Evolutionary conservation across 352 stramenopile species (phyloP), one percentile per base, ranked within the genome.

Genomic region (Phytophthora cryptogea): DNA sequence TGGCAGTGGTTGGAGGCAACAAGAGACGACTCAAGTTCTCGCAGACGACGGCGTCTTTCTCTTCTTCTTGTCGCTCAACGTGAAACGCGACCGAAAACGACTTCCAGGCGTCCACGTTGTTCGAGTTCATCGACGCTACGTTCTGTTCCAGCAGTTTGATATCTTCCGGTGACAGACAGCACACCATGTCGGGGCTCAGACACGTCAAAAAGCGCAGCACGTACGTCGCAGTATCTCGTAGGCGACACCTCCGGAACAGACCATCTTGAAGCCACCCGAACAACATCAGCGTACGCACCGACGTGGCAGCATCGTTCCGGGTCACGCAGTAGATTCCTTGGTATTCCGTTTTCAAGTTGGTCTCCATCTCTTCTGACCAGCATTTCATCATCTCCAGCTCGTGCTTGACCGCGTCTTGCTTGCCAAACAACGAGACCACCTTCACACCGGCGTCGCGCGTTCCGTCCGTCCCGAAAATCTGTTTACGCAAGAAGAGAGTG

Each of bases 141-240:
- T 57, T 53, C 33, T 27, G 35, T 37, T 86, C 36, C 14, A 86
- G 33, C 5, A 56, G 14, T 4, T 50, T 13, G 5, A 78, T 54
- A 36, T 90, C 81, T 17, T 68, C 32, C 7, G 23, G 7, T 9
- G 66, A 75, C n/a, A 88, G 33, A 35, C 81, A 88, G 49, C 72
- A 86, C 8, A 82, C 67, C 27, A 90, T 68, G 8, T 82, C 42
- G 2, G 67, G 59, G 17, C 66, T 81, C 30, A 90, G 55, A 32
- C 72, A 79, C 14, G 78, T 84, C 33, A 88, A 59, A 36, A 89
- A 87, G 8, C 84, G 84, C 14, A 94, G 51, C 33, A 90, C 70
- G 16, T 90, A 92, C 37, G 84, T 88, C 14, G 80, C 78, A 17
- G 77, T 88, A 37, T 85, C 79, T 1, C 82, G 77, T 14, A 91